Conservation (phyloP, 352 stramenopile genomes). For the Phytophthora cryptogea region DNA sequence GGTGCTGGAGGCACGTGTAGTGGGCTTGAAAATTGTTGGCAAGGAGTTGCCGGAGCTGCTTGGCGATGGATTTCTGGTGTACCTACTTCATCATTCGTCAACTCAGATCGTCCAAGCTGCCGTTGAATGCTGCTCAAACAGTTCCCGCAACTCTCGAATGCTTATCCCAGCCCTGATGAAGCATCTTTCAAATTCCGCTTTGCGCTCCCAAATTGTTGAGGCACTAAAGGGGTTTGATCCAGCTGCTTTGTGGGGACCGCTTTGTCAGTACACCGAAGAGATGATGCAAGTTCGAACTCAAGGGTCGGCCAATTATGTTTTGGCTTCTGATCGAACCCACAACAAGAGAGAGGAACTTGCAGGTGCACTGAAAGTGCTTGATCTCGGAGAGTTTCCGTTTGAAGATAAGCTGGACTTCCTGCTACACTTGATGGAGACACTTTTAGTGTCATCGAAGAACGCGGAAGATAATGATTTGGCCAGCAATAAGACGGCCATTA, state of each 20-base stretch:
- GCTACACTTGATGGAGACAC: constrained; percentile 59
- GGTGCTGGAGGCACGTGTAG: constrained; percentile 68
- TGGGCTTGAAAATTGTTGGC: constrained; percentile 82
- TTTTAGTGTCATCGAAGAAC: constrained; percentile 44
- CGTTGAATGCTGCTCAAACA: constrained; percentile 82
- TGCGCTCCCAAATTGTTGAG: constrained; percentile 69
- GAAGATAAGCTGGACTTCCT: constrained; percentile 75
- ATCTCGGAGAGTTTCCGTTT: constrained; percentile 57
- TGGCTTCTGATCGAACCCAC: constrained; percentile 31
- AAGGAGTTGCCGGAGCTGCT: constrained; percentile 83
- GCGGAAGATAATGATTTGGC: constrained; percentile 12
- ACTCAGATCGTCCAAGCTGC: constrained; percentile 76
- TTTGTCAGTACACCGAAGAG: constrained; percentile 72
- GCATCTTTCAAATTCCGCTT: constrained; percentile 65
- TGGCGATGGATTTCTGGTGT: constrained; percentile 83
- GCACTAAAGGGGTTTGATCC: constrained; percentile 77
- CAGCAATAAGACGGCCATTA: neutral
- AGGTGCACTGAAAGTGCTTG: constrained; percentile 70
- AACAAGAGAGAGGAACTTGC: constrained; percentile 60
- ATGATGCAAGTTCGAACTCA: constrained; percentile 24
- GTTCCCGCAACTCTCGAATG: constrained; percentile 78
- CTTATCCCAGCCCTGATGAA: constrained; percentile 84
- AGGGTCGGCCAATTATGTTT: constrained; percentile 15
- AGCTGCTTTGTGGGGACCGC: constrained; percentile 59
- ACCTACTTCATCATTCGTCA: constrained; percentile 78